Evolutionary conservation across 2,329 filamentous ascomycete species (phyloP), one percentile per base, ranked within the genome.

Genomic region (Phialemoniopsis sp.): DNA sequence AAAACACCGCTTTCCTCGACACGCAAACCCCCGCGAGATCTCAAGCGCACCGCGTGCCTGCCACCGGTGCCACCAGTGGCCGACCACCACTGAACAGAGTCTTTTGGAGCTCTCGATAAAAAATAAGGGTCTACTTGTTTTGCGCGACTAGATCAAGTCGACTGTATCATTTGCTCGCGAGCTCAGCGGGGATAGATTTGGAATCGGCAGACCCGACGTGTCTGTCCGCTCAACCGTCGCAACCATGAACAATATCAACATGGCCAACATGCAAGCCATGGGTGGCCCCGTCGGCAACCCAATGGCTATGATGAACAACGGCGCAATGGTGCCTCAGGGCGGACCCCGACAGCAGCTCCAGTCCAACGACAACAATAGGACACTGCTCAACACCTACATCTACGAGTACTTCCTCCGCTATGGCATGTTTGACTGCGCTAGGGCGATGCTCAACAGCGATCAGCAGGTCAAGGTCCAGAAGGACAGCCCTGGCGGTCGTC

Each of bases 391-490:
- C 66, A 91, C 87, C 15, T 90, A 90, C 61, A 93, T 93, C 50
- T 93, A 91, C 72, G 87, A 93, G 57, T 91, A 93, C 61, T 91
- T 97, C 49, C 71, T 96, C 49, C 88, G 87, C 55, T 86, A 89
- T 60, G 78, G 82, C 51, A 88, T 95, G 76, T 85, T 78, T 57
- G 87, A 93, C 49, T 85, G 87, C 58, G 93, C 93, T 49, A 81
- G 88, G 51, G 76, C 82, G 36, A 72, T 95, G 44, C 66, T 87
- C 40, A 72, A 76, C 33, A 74, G 76, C 60, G 78, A 85, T 48
- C 74, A 85, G 55, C 79, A 74, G 43, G 68, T 88, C 47, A 85
- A 82, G 52, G 69, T 82, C 33, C 66, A 72, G 40, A 87, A 87
- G 55, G 82, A 83, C 40, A 85, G 80, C 52, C 79, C 84, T n/a